Evolutionary conservation across 345 rosid genomes (phyloP), one percentile per base, ranked within the genome.

Genomic region (Moricandia arvensis): DNA sequence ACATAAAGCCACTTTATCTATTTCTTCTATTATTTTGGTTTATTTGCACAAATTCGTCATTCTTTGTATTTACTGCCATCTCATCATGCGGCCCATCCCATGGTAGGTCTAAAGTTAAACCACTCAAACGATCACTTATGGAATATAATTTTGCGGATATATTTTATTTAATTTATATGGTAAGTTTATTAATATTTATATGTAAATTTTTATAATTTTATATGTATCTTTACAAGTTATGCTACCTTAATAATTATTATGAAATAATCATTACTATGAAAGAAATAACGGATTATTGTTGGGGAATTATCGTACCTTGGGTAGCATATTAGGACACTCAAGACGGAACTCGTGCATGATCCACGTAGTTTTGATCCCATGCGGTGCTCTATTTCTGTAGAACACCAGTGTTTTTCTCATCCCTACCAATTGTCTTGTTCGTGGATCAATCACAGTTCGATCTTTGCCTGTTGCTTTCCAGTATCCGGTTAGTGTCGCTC

Each of bases 381-480:
- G 85, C 0, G 99, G 99, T 67, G 99, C 97, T 80, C 99, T 77
- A 82, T 86, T 92, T 66, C 82, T 72, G 78, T 95, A 92, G 81
- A 95, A 92, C 10, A 95, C 99, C 62, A 95, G 81, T 2, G 99
- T 95, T 86, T 95, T 95, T 62, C 99, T 88, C 99, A 95, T 95
- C 82, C 99, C 99, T 17, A 95, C 93, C 15, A 88, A 71, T 79
- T 87, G 86, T 0, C 82, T 77, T 2, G 89, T 87, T 1, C 68
- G 17, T 6, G 96, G 93, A 66, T 95, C 89, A 33, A 87, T 61
- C 61, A 95, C 97, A 51, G 84, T 83, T 26, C 99, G 93, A 83
- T 95, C 99, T 73, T 95, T 95, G 13, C 99, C 99, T 0, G 99
- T 95, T 9, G 99, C 99, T 68, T 95, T 95, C 99, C 99, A 95